Conservation (phyloP, 2,329 filamentous ascomycete species). For the Calonectria naviculata region DNA sequence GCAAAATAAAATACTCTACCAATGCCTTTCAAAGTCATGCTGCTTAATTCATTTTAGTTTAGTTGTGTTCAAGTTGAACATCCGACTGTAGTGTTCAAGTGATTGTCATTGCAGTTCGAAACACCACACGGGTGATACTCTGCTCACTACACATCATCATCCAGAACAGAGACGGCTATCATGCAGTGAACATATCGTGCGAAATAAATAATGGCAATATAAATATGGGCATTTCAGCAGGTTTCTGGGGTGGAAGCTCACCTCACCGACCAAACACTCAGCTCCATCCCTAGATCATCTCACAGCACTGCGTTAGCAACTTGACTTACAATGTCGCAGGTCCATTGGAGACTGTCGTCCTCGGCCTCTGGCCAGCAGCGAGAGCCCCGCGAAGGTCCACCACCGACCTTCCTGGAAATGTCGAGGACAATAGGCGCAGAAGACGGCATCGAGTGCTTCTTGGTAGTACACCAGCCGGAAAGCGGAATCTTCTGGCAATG, state of each 20-base stretch:
- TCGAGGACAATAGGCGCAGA: neutral
- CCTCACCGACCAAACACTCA: neutral
- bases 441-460: neutral
- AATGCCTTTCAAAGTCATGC: no score
- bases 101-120: no score
- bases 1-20: no score
- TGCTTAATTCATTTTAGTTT: no score
- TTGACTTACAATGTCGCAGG: neutral
- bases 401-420: neutral
- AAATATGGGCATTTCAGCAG: neutral
- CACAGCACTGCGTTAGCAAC: neutral
- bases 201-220: no score
- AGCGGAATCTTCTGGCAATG: neutral
- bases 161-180: no score
- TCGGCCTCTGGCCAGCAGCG: neutral
- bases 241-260: neutral
- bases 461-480: neutral
- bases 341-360: neutral
- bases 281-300: neutral
- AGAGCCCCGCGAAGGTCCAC: neutral
- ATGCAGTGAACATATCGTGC: no score
- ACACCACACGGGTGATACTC: no score
- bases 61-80: no score
- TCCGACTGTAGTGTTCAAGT: no score
- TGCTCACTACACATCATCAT: no score